Evolutionary conservation across 768 basidiomycete species (phyloP), one percentile per base, ranked within the genome.

Genomic region (Hypsizygus marmoreus): DNA sequence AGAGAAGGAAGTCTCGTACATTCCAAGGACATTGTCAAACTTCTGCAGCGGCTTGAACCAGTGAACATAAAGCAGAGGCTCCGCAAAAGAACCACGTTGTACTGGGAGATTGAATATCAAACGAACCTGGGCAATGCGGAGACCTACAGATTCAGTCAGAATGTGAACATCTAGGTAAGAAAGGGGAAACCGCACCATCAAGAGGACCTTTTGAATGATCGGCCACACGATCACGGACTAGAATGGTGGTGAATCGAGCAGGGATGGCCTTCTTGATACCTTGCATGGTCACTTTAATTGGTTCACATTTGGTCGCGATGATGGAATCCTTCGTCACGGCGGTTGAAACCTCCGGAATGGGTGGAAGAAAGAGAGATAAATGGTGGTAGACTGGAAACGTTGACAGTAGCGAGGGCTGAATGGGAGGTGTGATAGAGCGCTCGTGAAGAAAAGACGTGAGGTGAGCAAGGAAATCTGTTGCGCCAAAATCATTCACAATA

Each of bases 81-180:
- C 38, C 2, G 23, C 20, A 32, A 49, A 51, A 1, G n/a, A 9
- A 3, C 34, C 54, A 37, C 45, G 31, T 2, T 47, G 24, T 1
- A 44, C 48, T 9, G 63, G 58, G 11, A 67, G 45, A 3, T 34
- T 20, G 42, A 67, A 65, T 7, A 67, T 58, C 14, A 59, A 43
- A 2, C 52, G 54, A 13, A 67, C 57, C 17, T 59, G 64, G n/a
- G 57, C 57, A 12, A 58, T 47, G 19, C 53, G 65, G 51, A 47
- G 61, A 22, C 40, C 56, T 61, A 23, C 1, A 20, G 25, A 33
- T 12, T 17, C 1, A 35, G n/a, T 31, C 14, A 42, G 28, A 12
- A 9, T 29, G 25, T 10, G 16, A 14, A 31, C n/a, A n/a, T n/a
- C n/a, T n/a, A n/a, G 17, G 9, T 4, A 19, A 34, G 2, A 10